These are phyloP conservation scores for Suhomyces bolitotheri DNA, from an alignment of 1,139 yeast species.

Conservation along the genomic window DNA sequence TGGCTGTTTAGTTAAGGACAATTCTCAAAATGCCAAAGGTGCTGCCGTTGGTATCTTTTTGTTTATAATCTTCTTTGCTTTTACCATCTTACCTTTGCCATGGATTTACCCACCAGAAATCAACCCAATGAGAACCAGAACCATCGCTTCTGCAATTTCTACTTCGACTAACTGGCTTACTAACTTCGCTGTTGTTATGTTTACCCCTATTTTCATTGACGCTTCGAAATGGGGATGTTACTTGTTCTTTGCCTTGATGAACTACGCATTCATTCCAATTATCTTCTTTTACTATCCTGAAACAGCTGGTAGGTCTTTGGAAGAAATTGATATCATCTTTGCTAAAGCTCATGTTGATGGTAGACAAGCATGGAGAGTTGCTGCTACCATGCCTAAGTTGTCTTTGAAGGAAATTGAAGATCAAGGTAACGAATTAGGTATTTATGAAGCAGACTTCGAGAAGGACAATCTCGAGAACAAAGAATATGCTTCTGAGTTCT, in stretches of 20 bases:
- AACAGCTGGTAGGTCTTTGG: constrained; percentile 50
- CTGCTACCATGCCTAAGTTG: constrained; percentile 51
- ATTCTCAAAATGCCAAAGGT: constrained; percentile 30
- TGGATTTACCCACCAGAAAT: constrained; percentile 65
- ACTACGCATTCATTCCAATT: constrained; percentile 39
- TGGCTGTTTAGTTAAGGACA: constrained; percentile 26
- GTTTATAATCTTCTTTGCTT: constrained; percentile 55
- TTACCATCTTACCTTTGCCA: constrained; percentile 58
- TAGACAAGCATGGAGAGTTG: constrained; percentile 52
- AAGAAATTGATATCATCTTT: constrained; percentile 47
- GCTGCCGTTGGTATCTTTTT: constrained; percentile 51
- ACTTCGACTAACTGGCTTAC: constrained; percentile 51
- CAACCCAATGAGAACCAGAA: constrained; percentile 59
- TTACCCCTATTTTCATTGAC: constrained; percentile 46
- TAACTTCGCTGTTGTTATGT: constrained; percentile 51
- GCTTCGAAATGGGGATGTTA: constrained; percentile 45
- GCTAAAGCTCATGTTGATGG: constrained; percentile 51
- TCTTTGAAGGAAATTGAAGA: constrained; percentile 46
- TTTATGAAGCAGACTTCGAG: constrained; percentile 44
- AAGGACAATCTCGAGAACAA: constrained; percentile 35
- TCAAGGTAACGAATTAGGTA: constrained; percentile 49
- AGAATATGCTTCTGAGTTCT: constrained; percentile 30
- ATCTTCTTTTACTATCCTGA: constrained; percentile 51
- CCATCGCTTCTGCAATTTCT: constrained; percentile 53
- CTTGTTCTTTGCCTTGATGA: constrained; percentile 44